Evolutionary conservation across 257 asterid genomes (phyloP), one percentile per base, ranked within the genome.

Genomic region (Ehretia macrophylla): DNA sequence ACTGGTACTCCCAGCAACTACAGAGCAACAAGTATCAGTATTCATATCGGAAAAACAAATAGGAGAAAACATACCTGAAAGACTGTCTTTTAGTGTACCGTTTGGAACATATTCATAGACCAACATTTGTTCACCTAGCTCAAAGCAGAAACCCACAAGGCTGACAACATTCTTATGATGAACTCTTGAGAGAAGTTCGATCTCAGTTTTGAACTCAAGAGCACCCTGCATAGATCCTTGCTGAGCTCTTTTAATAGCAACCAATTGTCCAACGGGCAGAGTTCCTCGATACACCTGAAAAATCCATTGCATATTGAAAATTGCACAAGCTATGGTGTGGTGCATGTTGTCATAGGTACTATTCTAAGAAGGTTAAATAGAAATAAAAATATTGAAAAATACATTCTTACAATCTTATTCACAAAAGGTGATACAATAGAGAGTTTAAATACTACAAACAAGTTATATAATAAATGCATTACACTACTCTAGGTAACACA

Each of bases 161-260:
- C 75, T 40, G 21, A 90, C 98, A 0, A 90, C 79, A 48, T 90
- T 90, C 67, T 74, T 90, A 87, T 90, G 96, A 73, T 91, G 98
- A 77, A 88, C 98, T 67, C 98, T 84, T 2, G 98, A 88, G 72
- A 91, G 98, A 70, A 88, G 95, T 78, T 91, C 98, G 49, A 91
- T 88, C 85, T 91, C 98, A 16, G 89, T 88, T 79, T 91, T 91
- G 88, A 91, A 91, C 84, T 91, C 96, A 8, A 62, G 61, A 49
- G 70, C 84, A 45, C 98, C 98, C 71, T 91, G 96, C 70, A 60
- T 75, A 1, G 98, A 85, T 58, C 95, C 86, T 50, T 81, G 86
- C 61, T 83, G 79, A 65, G 98, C 90, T 77, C 96, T 76, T 82
- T 91, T 91, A 10, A 88, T 62, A 8, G 98, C 96, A 55, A 85